phyloP scores from a whole-genome alignment of 1,284 basidiomycete genomes.

The Tylopilus sp. region DNA sequence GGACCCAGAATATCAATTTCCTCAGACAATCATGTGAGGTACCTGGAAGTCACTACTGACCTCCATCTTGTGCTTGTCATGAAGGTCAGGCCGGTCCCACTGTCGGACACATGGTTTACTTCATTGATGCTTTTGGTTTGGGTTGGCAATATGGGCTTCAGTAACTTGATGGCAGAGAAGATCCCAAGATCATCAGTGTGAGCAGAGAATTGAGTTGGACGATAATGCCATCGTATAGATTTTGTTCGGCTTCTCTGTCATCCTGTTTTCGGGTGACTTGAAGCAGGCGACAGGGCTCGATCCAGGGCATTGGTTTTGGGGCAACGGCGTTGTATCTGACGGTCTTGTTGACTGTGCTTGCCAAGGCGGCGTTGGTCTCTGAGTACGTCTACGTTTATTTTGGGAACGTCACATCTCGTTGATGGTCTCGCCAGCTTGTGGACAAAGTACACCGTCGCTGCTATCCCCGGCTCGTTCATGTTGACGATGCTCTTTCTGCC shows the following conservation, averaged over 20 bases:
- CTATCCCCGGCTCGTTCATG: slow-evolving; percentile 95
- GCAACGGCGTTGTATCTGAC: slow-evolving; percentile 94
- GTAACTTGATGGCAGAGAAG: too few species aligned
- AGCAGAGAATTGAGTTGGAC: too few species aligned
- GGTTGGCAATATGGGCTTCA: too few species aligned
- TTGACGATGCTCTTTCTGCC: slow-evolving; percentile 97
- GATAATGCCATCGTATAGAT: slow-evolving; percentile 59
- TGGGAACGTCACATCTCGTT: neutral
- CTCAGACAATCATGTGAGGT: too few species aligned
- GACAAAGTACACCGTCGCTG: slow-evolving; percentile 98
- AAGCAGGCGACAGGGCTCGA: slow-evolving; percentile 86
- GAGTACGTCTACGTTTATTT: slow-evolving; percentile 73
- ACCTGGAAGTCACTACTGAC: too few species aligned
- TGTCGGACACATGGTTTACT: too few species aligned
- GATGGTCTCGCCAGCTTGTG: slow-evolving; percentile 74
- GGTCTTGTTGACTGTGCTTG: slow-evolving; percentile 94
- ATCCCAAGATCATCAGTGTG: too few species aligned
- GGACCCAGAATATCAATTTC: too few species aligned
- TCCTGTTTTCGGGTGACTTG: slow-evolving; percentile 93
- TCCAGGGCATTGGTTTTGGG: slow-evolving; percentile 98
- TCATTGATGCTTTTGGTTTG: too few species aligned
- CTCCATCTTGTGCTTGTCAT: too few species aligned
- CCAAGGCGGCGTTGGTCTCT: slow-evolving; percentile 97
- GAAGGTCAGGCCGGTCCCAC: too few species aligned
- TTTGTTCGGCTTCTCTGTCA: slow-evolving; percentile 89